Evolutionary conservation across 768 basidiomycete genomes (phyloP), one percentile per base, ranked within the genome.

Genomic region (Saitozyma sp.): DNA sequence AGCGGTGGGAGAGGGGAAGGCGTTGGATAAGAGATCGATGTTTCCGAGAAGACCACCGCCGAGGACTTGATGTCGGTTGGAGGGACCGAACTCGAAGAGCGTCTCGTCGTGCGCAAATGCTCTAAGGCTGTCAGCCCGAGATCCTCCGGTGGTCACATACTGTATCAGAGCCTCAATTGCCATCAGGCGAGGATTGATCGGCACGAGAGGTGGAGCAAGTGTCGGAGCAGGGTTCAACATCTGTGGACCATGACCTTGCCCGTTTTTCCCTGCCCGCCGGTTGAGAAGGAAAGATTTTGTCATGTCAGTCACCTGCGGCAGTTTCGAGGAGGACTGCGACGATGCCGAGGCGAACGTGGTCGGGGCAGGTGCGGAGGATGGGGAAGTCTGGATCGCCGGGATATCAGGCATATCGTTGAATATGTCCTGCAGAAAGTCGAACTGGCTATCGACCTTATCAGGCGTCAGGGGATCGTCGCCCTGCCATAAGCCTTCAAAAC

Each of bases 1-100:
- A 10, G 73, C 70, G 6, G 61, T 59, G 3, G 68, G 61, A 8
- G 70, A 71, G 5, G 73, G 68, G 48, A 71, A 74, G 14, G 68
- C 73, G 50, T 71, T 67, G 41, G 69, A 59, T 8, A 70, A 58
- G n/a, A 70, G 51, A 42, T 67, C 65, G 39, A 58, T 64, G 11
- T 50, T 59, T 13, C 53, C 63, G 16, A 52, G 52, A 14, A 29
- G 55, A 7, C 41, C 16, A 1, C 59, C 41, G 14, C 43, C 49
- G 29, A 60, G 39, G 29, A 54, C 53, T 20, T 54, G 39, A 40
- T 42, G 52, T 16, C 68, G 65, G 48, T 64, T 62, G 4, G 68
- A 69, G 6, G 69, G 69, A 11, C 69, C 65, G 39, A 67, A 70
- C 49, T 70, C 69, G 58, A 67, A 70, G 2, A 70, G 50, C 4